These are phyloP conservation scores for Coemansia sp. DNA, from an alignment of 192 early-diverging fungal species.

Conservation along the genomic window DNA sequence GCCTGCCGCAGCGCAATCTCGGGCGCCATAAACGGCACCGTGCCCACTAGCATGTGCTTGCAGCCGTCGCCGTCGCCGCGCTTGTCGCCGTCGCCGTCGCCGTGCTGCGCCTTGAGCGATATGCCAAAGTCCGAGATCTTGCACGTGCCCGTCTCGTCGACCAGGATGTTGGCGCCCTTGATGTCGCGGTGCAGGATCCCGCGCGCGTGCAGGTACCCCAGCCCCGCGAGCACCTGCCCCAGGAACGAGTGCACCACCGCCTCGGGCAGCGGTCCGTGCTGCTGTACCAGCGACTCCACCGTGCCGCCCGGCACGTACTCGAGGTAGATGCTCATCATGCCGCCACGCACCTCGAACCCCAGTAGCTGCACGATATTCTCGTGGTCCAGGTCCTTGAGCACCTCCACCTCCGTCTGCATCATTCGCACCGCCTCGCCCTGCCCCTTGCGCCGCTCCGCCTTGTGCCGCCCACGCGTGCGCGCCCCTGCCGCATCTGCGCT, in stretches of 20 bases:
- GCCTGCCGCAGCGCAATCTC: slow-evolving; percentile 78
- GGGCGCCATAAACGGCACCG: slow-evolving; percentile 95
- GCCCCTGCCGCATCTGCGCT: slow-evolving; percentile 6
- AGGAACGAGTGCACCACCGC: slow-evolving; percentile 69
- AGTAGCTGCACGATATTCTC: slow-evolving; percentile 95
- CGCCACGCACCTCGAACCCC: slow-evolving; percentile 66
- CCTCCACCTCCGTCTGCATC: slow-evolving; percentile 68
- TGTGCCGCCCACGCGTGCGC: too few species aligned
- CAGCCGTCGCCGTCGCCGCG: slow-evolving; percentile 27
- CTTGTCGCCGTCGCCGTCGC: slow-evolving; percentile 5
- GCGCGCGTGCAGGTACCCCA: slow-evolving; percentile 81
- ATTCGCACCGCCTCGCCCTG: slow-evolving; percentile 50
- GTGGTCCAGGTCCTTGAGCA: slow-evolving; percentile 74
- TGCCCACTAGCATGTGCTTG: slow-evolving; percentile 60
- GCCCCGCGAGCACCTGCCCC: slow-evolving; percentile 76
- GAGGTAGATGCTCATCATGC: slow-evolving; percentile 86
- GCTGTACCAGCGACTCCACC: slow-evolving; percentile 71
- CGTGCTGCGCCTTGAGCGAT: slow-evolving; percentile 66
- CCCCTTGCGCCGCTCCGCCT: not conserved
- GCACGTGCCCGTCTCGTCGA: slow-evolving; percentile 76
- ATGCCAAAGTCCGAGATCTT: slow-evolving; percentile 98
- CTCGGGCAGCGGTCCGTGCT: slow-evolving; percentile 70
- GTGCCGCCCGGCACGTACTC: slow-evolving; percentile 97
- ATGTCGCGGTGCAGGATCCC: slow-evolving; percentile 77
- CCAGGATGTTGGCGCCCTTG: slow-evolving; percentile 76